phyloP scores from a whole-genome alignment of 2,329 filamentous ascomycete species.

The Botrytis aclada region DNA sequence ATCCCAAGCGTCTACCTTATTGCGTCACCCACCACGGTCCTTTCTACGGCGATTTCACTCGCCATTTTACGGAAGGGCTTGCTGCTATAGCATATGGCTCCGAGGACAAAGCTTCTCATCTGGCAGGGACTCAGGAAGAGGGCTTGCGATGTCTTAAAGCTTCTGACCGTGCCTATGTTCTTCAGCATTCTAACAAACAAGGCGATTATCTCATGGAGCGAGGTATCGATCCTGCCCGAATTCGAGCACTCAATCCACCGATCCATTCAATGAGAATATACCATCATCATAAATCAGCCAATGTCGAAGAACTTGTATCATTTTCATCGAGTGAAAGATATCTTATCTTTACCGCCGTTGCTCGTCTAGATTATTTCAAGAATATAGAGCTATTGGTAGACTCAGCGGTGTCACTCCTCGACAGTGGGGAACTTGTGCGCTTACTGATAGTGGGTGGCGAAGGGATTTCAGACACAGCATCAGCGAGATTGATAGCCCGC shows the following conservation, averaged over 20 bases:
- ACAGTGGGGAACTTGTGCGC: constrained; percentile 13
- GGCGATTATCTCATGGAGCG: constrained; percentile 23
- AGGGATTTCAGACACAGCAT: constrained; percentile 10
- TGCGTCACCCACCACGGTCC: constrained; percentile 25
- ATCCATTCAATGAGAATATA: constrained; percentile 19
- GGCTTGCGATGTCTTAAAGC: constrained; percentile 19
- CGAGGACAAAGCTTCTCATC: constrained; percentile 21
- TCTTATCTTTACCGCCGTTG: constrained; percentile 24
- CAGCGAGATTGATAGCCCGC: constrained; percentile 10
- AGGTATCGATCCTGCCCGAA: constrained; percentile 19
- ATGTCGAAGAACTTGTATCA: background rate
- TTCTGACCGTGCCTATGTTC: constrained; percentile 21
- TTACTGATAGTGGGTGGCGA: constrained; percentile 22
- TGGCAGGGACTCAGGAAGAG: constrained; percentile 20
- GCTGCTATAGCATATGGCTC: constrained; percentile 24
- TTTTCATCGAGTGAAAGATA: constrained; percentile 17
- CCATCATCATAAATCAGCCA: background rate
- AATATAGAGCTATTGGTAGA: constrained; percentile 23
- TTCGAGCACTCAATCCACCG: constrained; percentile 22
- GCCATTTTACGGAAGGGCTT: constrained; percentile 19
- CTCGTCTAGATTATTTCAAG: constrained; percentile 24
- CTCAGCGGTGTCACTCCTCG: constrained; percentile 19
- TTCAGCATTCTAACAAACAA: constrained; percentile 24
- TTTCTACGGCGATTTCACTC: constrained; percentile 22
- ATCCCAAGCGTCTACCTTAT: constrained; percentile 20